Evolutionary conservation across 2,329 filamentous ascomycete genomes (phyloP), one percentile per base, ranked within the genome.

Genomic region (Ceratocystis colombiana): DNA sequence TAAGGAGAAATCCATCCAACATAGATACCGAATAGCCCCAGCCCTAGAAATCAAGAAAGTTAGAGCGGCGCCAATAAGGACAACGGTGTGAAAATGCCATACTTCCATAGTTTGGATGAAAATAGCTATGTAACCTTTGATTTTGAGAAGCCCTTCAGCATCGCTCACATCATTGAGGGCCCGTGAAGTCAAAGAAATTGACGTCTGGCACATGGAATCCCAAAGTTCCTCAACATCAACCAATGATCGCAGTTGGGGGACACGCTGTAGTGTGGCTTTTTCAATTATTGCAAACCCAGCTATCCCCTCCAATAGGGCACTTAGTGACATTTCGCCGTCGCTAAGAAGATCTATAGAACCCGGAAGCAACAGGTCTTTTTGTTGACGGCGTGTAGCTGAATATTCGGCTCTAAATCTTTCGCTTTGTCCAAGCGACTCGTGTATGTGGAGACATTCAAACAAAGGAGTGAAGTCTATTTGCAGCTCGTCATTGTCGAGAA

Each of bases 101-200:
- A 89, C 89, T 80, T 96, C 90, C 93, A 99, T 96, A 1, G 94
- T 97, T 73, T 99, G 90, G 72, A 97, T 96, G 74, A 99, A 99
- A 15, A 99, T 79, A 3, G 92, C 89, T 72, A 97, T 86, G 30
- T 95, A 84, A 59, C 90, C 90, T 75, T 99, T 99, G 72, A 96
- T 92, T 74, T 94, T 96, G n/a, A 97, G 79, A 45, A 99, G 79
- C 33, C 88, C 84, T 73, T 97, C 92, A 12, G 94, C 91, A 73
- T 95, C 94, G 67, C 85, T 86, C n/a, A 99, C 84, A 50, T 86
- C 84, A 62, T 84, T 82, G 3, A 99, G 78, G 0, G 90, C 88
- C 70, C 87, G 89, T 0, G 87, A 86, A 69, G 96, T 95, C 61
- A 97, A 79, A 7, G 82, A 83, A 70, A 97, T 90, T 0, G 90